These are phyloP conservation scores for Acorus gramineus DNA, from an alignment of 106 monocot species.

Conservation along the genomic window DNA sequence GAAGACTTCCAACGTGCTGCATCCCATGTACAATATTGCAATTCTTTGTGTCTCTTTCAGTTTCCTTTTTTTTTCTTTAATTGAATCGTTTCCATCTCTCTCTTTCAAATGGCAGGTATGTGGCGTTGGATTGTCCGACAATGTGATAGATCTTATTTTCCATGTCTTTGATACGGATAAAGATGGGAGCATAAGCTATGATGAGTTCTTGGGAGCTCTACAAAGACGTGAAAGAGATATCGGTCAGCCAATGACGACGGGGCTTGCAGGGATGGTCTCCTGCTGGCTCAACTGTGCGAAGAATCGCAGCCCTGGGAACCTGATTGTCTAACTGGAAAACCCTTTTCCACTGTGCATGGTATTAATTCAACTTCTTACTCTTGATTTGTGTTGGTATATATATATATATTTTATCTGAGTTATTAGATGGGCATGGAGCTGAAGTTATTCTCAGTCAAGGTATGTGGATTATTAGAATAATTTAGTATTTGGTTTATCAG, in stretches of 20 bases:
- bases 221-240: conserved; percentile 60
- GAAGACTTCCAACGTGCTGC: conserved; percentile 80
- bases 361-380: too few species aligned
- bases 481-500: too few species aligned
- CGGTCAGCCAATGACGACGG: conserved; percentile 36
- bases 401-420: too few species aligned
- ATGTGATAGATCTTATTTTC: conserved; percentile 68
- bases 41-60: not conserved
- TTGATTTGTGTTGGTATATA: too few species aligned
- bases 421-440: too few species aligned
- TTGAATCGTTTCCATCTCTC: not conserved
- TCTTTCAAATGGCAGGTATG: conserved; percentile 53
- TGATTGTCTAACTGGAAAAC: too few species aligned
- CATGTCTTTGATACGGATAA: conserved; percentile 76
- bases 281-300: conserved; percentile 41
- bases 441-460: too few species aligned
- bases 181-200: conserved; percentile 59
- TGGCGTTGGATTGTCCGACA: conserved; percentile 56
- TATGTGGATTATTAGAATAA: too few species aligned
- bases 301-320: not conserved
- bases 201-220: conserved; percentile 65
- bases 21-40: conserved; percentile 39
- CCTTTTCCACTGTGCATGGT: too few species aligned
- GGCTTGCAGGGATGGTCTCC: conserved; percentile 25
- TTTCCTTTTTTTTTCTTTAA: not conserved